Evolutionary conservation across 495 filamentous ascomycete genomes (phyloP), one percentile per base, ranked within the genome.

Genomic region (Aspergillus coremiiformis): DNA sequence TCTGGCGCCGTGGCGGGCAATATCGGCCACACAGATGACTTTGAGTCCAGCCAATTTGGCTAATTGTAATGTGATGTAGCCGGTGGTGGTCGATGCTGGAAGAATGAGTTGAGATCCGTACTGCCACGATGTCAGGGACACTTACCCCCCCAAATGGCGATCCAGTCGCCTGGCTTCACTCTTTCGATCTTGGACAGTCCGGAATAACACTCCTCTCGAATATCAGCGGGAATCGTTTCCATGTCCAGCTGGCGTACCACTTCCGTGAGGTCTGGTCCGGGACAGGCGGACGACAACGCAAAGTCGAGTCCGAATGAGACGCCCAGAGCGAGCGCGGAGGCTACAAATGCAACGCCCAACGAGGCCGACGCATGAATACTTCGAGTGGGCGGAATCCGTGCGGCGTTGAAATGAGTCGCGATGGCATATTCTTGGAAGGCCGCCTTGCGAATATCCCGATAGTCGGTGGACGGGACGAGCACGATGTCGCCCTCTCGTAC

Each of bases 351-450:
- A 0, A 87, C 83, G 2, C 83, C 84, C 0, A 85, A 62, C 2
- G 78, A 77, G 12, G 84, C 81, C 3, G 77, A 79, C 4, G 74
- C 70, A 41, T 81, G 70, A 0, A 76, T 61, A 3, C 70, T 70
- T 11, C 76, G 49, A 17, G 62, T 57, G 0, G 67, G 55, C 4
- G 83, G 81, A 15, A 85, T 70, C 17, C 76, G 73, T 5, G 80
- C 81, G 0, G 78, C 79, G 59, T 87, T 86, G 66, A 76, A 84
- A 53, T 79, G 73, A 0, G 75, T 82, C 0, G 80, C 75, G 10
- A 86, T 71, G 22, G 79, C 74, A 60, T 85, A 86, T 66, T 87
- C 75, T 63, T 86, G 84, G 61, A 82, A 88, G 9, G 82, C 77
- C 0, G 82, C 77, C 65, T 85, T 86, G 26, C 84, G 72, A 41